Conservation (phyloP, 805 yeast species). For the Groenewaldozyma tartarivorans region DNA sequence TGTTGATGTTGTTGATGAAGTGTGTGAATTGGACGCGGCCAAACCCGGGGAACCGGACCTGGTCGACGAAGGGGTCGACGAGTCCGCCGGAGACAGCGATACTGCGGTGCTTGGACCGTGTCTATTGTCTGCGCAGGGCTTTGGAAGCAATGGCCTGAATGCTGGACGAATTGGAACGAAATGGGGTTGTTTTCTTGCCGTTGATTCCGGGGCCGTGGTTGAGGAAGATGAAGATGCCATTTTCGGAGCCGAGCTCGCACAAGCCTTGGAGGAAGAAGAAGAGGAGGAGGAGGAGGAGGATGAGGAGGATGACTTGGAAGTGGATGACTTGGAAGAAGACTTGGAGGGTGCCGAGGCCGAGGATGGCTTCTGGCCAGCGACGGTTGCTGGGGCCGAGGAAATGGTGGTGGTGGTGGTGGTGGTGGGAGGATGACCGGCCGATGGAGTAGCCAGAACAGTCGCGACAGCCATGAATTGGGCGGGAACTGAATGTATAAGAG, state of each 20-base stretch:
- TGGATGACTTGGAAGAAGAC: constrained; percentile 2
- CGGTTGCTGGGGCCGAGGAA: too few relatives aligned
- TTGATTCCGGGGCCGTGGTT: too few relatives aligned
- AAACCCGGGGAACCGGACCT: too few relatives aligned
- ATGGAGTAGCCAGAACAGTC: background rate
- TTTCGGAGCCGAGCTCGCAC: constrained; percentile 1
- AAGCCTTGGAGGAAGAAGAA: constrained; percentile 2
- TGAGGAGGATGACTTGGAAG: constrained; percentile 4
- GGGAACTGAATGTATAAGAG: too few relatives aligned
- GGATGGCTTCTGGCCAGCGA: too few relatives aligned
- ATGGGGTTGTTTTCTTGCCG: constrained; percentile 2
- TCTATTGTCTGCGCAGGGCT: constrained; percentile 18
- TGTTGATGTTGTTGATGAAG: background rate
- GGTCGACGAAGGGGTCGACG: too few relatives aligned
- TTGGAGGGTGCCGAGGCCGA: too few relatives aligned
- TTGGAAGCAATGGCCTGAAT: constrained; percentile 28
- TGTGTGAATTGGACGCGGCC: too few relatives aligned
- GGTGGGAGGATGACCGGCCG: background rate
- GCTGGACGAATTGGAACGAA: constrained; percentile 27
- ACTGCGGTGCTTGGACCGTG: too few relatives aligned
- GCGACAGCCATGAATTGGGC: background rate
- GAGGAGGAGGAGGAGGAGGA: constrained; percentile 3
- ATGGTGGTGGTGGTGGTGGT: constrained; percentile 2
- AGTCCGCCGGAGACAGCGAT: too few relatives aligned
- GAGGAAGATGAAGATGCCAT: background rate